A percentile compares a stretch with the other conserved stretches of the same genome.
phyloP scores from a whole-genome alignment of 495 filamentous ascomycete genomes.

The Aspergillus heteromorphus region DNA sequence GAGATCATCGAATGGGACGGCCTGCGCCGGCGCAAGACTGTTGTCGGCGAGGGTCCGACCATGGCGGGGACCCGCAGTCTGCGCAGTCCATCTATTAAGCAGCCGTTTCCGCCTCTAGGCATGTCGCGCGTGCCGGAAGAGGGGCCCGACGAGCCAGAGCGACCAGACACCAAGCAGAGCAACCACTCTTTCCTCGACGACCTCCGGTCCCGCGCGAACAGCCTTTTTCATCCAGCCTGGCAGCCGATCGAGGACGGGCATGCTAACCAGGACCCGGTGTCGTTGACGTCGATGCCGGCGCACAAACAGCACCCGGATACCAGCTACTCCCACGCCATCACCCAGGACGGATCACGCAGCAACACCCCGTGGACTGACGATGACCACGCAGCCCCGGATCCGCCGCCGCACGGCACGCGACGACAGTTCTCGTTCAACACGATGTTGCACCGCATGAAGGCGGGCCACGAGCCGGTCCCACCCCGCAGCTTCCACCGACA shows the following conservation, averaged over 20 bases:
- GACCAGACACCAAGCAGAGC: constrained; percentile 29
- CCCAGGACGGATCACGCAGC: constrained; percentile 17
- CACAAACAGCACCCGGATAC: constrained; percentile 38
- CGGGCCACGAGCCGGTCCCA: constrained; percentile 25
- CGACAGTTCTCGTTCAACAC: constrained; percentile 92
- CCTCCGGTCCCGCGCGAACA: constrained; percentile 48
- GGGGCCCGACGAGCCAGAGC: constrained; percentile 28
- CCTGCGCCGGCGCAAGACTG: constrained; percentile 74
- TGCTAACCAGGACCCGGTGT: constrained; percentile 26
- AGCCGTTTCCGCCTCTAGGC: constrained; percentile 74
- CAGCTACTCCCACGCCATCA: constrained; percentile 32
- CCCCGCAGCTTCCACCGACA: constrained; percentile 1
- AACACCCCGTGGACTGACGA: constrained; percentile 32
- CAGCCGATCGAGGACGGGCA: constrained; percentile 29
- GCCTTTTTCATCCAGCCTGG: constrained; percentile 31
- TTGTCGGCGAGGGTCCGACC: constrained; percentile 45
- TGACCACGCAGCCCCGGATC: constrained; percentile 8
- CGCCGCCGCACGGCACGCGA: constrained; percentile 27
- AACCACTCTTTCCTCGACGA: constrained; percentile 49
- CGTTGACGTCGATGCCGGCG: constrained; percentile 3
- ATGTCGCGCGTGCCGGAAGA: constrained; percentile 78
- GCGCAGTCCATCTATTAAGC: constrained; percentile 35
- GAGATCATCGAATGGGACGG: constrained; percentile 91
- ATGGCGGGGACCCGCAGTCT: constrained; percentile 21
- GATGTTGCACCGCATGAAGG: constrained; percentile 55